Evolutionary conservation across 169 alveolate species (phyloP), one percentile per base, ranked within the genome.

Genomic region (Plasmodium vivax): DNA sequence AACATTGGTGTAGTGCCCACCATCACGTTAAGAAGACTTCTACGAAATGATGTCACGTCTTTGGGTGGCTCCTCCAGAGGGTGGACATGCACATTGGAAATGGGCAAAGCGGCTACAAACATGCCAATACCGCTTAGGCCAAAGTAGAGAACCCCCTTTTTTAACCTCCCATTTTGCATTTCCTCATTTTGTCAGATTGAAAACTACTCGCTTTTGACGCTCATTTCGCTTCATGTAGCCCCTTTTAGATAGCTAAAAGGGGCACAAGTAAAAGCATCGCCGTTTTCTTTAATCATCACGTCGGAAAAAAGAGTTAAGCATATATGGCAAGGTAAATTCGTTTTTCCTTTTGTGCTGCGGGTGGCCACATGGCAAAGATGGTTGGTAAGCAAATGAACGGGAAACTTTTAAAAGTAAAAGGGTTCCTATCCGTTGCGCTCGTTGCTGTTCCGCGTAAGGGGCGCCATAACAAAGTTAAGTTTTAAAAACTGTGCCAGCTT

Each of bases 161-260:
- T 23, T 68, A 30, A 68, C 38, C 38, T 68, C 38, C 77, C 43
- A 68, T 68, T 68, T 68, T 68, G 43, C 62, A 51, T 51, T 51
- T 68, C 38, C 77, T 68, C 79, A 38, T 74, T 82, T 82, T 82
- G 72, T 91, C 95, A 91, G 95, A 91, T 91, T 91, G 95, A 91
- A 91, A 91, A 91, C 95, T 91, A 91, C 95, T 91, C 95, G 77
- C 81, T 91, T 91, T 62, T 91, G 84, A 68, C 95, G 95, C 92
- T 91, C 95, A 91, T 82, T 23, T 36, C 30, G 56, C 94, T 91
- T 77, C 77, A 58, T 43, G 45, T 84, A 30, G 51, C 74, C 23
- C 77, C 77, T 43, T 82, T 68, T 51, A 43, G 41, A 91, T 68
- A 79, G 19, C 72, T 41, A 77, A 77, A 88, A 88, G 43, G n/a